These are phyloP conservation scores for Lipomyces orientalis DNA, from an alignment of 805 yeast genomes.

Conservation along the genomic window DNA sequence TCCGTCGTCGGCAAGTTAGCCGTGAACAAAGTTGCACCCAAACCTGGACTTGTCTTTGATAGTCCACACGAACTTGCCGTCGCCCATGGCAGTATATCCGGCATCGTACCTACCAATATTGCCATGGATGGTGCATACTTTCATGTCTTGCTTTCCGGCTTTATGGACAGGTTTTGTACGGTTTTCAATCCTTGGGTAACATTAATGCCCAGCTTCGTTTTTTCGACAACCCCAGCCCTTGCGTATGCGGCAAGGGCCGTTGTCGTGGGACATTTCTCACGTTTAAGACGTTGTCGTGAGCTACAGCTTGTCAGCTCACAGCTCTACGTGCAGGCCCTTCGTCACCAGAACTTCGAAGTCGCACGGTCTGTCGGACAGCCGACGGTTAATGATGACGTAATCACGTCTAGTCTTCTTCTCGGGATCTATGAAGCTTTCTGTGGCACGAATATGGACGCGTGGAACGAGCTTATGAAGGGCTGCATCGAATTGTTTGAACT, in stretches of 20 bases:
- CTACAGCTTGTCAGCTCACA: background rate
- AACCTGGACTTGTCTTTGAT: background rate
- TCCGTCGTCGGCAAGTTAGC: background rate
- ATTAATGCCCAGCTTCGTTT: background rate
- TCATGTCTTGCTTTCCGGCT: background rate
- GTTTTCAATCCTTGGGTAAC: background rate
- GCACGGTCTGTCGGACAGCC: background rate
- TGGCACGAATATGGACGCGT: background rate
- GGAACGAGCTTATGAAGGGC: conserved; percentile 7
- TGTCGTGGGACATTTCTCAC: background rate
- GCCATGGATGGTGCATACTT: background rate
- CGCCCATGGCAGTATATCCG: background rate
- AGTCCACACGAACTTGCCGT: background rate
- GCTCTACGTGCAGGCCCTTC: background rate
- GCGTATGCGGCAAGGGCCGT: background rate
- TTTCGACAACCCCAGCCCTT: background rate
- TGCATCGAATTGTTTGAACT: background rate
- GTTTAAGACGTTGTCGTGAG: background rate
- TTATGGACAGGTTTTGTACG: background rate
- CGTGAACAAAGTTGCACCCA: background rate
- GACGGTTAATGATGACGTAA: background rate
- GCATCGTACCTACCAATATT: background rate
- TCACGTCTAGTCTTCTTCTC: background rate
- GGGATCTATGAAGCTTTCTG: conserved; percentile 3
- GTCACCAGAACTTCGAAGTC: background rate